A percentile compares a stretch with the other conserved stretches of the same genome.
These are phyloP conservation scores for Cytospora schulzeri DNA, from an alignment of 2,329 filamentous ascomycete genomes.

Conservation along the genomic window DNA sequence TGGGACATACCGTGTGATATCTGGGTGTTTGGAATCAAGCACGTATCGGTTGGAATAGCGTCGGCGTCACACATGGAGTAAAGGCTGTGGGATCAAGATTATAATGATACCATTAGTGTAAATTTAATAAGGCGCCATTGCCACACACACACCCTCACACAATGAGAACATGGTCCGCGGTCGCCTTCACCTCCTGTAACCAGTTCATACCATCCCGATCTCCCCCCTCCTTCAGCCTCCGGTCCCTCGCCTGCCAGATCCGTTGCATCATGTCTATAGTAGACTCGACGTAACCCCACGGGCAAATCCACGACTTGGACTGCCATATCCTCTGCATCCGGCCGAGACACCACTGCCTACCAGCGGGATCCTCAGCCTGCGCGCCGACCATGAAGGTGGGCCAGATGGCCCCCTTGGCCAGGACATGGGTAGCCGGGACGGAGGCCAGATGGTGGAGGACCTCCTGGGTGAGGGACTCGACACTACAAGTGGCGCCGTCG, in stretches of 20 bases:
- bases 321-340: slow-evolving; percentile 39
- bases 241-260: slow-evolving; percentile 44
- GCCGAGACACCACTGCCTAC: slow-evolving; percentile 52
- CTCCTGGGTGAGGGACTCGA: slow-evolving; percentile 44
- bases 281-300: slow-evolving; percentile 53
- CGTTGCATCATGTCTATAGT: slow-evolving; percentile 48
- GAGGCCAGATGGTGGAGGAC: slow-evolving; percentile 49
- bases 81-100: neutral
- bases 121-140: neutral
- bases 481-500: neutral
- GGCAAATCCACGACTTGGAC: slow-evolving; percentile 43
- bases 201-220: slow-evolving; percentile 38
- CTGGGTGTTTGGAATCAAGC: neutral
- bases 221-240: slow-evolving; percentile 27
- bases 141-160: neutral
- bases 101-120: slow-evolving; percentile 19
- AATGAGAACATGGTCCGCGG: neutral
- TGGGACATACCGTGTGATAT: neutral
- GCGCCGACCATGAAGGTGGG: slow-evolving; percentile 59
- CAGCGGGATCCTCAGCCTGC: slow-evolving; percentile 45
- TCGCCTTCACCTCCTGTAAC: slow-evolving; percentile 52
- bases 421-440: slow-evolving; percentile 51
- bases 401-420: slow-evolving; percentile 61
- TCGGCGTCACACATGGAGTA: neutral
- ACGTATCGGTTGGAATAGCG: neutral